phyloP scores from a whole-genome alignment of 768 basidiomycete species.

The Lentinus tigrinus region DNA sequence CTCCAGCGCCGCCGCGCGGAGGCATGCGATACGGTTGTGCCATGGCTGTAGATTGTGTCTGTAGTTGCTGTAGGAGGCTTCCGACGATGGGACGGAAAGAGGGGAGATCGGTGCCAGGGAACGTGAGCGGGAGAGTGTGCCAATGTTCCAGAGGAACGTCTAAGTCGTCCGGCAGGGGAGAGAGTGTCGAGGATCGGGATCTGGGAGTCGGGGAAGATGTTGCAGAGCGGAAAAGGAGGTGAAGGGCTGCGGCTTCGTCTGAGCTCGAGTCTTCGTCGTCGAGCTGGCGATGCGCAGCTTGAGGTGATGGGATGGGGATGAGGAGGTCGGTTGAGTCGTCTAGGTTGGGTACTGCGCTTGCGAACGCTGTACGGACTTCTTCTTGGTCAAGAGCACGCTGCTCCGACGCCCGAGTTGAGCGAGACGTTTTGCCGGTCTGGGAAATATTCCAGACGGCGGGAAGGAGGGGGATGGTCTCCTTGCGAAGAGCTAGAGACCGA shows the following conservation, averaged over 20 bases:
- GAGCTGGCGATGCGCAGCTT: neutral
- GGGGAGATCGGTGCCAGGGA: neutral
- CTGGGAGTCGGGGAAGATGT: neutral
- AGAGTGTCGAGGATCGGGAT: neutral
- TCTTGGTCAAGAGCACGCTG: neutral
- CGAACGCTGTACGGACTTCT: neutral
- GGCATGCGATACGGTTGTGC: slow-evolving; percentile 4
- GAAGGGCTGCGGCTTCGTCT: too few species aligned
- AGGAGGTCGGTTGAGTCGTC: neutral
- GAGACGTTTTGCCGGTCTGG: neutral
- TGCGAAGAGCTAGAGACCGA: slow-evolving; percentile 2
- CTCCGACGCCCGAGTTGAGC: neutral
- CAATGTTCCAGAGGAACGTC: neutral
- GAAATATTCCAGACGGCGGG: too few species aligned
- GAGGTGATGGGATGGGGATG: neutral
- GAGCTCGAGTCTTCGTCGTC: too few species aligned
- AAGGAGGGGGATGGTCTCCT: neutral
- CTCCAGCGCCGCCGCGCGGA: neutral
- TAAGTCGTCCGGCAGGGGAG: neutral
- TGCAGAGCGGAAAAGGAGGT: too few species aligned
- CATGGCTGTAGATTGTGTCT: neutral
- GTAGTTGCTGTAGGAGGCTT: neutral
- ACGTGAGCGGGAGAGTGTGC: neutral
- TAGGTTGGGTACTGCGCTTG: neutral
- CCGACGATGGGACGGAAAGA: slow-evolving; percentile 1